phyloP scores from a whole-genome alignment of 108 stramenopile genomes.

The Mayamaea pseudoterrestris region DNA sequence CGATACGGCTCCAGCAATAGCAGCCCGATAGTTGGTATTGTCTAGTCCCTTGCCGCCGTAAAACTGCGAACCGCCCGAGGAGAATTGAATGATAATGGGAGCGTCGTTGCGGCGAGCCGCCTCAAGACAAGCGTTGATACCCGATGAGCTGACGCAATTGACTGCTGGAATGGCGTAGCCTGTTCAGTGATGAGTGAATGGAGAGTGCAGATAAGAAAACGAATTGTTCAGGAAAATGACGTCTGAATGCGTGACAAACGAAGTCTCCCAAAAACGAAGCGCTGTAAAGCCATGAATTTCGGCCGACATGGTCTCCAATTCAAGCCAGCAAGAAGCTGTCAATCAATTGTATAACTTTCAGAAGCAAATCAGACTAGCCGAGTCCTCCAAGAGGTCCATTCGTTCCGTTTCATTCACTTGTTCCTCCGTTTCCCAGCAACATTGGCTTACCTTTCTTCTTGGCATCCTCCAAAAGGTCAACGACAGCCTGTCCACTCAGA shows the following conservation, averaged over 20 bases:
- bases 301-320: too few relatives aligned
- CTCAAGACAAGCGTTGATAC: slow-evolving; percentile 92
- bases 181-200: too few relatives aligned
- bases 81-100: slow-evolving; percentile 87
- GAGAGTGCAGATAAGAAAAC: too few relatives aligned
- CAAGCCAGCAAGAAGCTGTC: too few relatives aligned
- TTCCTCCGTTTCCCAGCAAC: background rate
- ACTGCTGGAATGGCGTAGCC: slow-evolving; percentile 93
- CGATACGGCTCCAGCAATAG: slow-evolving; percentile 84
- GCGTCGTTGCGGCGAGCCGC: slow-evolving; percentile 86
- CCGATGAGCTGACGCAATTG: slow-evolving; percentile 84
- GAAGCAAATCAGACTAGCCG: too few relatives aligned
- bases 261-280: too few relatives aligned
- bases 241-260: too few relatives aligned
- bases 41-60: slow-evolving; percentile 84
- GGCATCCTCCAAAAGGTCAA: slow-evolving; percentile 75
- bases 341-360: too few relatives aligned
- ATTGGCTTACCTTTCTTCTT: slow-evolving; percentile 37
- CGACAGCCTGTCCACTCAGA: slow-evolving; percentile 80
- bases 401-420: background rate
- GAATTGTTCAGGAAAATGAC: too few relatives aligned
- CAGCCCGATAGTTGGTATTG: slow-evolving; percentile 76
- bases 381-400: too few relatives aligned
- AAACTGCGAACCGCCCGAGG: slow-evolving; percentile 92
- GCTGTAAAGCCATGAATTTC: too few relatives aligned